Base-by-base conservation (phyloP, 2,329 filamentous ascomycete species). In the Aspergillus japonicus region DNA sequence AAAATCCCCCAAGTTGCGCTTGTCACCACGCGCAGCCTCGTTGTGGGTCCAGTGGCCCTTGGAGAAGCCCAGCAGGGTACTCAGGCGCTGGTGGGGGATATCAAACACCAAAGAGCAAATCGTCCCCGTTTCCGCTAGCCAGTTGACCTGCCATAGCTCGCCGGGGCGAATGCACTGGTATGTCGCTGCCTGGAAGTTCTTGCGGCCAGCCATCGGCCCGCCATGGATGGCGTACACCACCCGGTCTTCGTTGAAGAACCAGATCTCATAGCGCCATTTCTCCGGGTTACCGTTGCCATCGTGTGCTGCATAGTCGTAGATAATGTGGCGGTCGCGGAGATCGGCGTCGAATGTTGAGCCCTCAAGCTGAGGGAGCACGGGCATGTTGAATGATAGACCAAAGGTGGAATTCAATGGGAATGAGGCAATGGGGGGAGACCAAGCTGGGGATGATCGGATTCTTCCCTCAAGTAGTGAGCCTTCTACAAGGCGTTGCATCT, bases 251-350 rank as follows among this genome's bases (percentile, higher is more conserved):
- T 80, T 83, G 65, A 82, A 83, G 71, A 85, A 85, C 84, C 84
- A 86, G 67, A 87, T 80, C 61, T 87, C 84, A 64, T 87, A 87
- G 2, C 82, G 79, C 85, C 84, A 87, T 68, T 84, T 85, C 54
- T 85, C 82, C 0, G 82, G 79, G 6, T 81, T 81, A 7, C 83
- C 81, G 1, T 79, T 58, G 2, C 62, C 62, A 57, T 82, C 79
- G 55, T 80, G 70, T 0, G 81, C 82, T 47, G 80, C 76, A 63
- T 86, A 85, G 63, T 86, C 83, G 68, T 87, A 86, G 56, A 86
- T 76, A 1, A 86, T 73, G 62, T 86, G 83, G 2, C 80, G 77
- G 63, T 86, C 77, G 49, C 76, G 75, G 39, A 86, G 78, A 61
- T 86, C 84, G 39, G 77, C 69, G 48, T 84, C 76, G 62, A 84